Evolutionary conservation across 495 filamentous ascomycete species (phyloP).

Genomic region (Annulohypoxylon stygium): DNA sequence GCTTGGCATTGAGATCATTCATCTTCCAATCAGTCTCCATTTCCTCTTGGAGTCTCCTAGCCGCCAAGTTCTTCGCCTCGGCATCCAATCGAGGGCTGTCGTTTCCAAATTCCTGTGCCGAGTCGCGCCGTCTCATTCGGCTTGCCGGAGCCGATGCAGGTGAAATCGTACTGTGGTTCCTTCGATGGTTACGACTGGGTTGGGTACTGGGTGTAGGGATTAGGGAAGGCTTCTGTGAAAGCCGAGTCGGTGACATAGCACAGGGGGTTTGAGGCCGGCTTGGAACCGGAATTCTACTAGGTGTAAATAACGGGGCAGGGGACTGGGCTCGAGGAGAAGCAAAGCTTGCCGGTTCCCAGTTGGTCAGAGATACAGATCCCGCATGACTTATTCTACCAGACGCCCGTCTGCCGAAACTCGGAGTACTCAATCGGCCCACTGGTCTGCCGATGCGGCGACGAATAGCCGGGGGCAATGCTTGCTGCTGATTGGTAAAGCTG

Average conservation of each 20-base stretch:
- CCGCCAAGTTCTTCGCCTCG: slow-evolving; percentile 77
- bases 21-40: slow-evolving; percentile 83
- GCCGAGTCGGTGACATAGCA: slow-evolving; percentile 27
- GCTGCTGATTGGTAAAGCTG: slow-evolving; percentile 24
- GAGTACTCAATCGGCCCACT: slow-evolving; percentile 52
- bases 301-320: slow-evolving; percentile 38
- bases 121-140: slow-evolving; percentile 40
- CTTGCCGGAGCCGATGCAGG: slow-evolving; percentile 42
- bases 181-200: slow-evolving; percentile 50
- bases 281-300: slow-evolving; percentile 59
- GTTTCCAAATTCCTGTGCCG: slow-evolving; percentile 49
- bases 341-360: slow-evolving; percentile 65
- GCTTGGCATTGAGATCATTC: slow-evolving; percentile 78
- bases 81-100: slow-evolving; percentile 59
- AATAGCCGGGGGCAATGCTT: slow-evolving; percentile 38
- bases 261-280: slow-evolving; percentile 46
- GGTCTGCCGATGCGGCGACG: slow-evolving; percentile 57
- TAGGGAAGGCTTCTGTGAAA: slow-evolving; percentile 47
- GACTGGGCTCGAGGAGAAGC: slow-evolving; percentile 61
- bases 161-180: slow-evolving; percentile 54
- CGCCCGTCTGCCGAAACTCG: slow-evolving; percentile 42
- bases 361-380: slow-evolving; percentile 57
- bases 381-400: slow-evolving; percentile 60
- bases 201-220: slow-evolving; percentile 49
- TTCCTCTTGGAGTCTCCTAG: slow-evolving; percentile 75